phyloP scores from a whole-genome alignment of 306 rosid species.

The Cicer yamashitae region DNA sequence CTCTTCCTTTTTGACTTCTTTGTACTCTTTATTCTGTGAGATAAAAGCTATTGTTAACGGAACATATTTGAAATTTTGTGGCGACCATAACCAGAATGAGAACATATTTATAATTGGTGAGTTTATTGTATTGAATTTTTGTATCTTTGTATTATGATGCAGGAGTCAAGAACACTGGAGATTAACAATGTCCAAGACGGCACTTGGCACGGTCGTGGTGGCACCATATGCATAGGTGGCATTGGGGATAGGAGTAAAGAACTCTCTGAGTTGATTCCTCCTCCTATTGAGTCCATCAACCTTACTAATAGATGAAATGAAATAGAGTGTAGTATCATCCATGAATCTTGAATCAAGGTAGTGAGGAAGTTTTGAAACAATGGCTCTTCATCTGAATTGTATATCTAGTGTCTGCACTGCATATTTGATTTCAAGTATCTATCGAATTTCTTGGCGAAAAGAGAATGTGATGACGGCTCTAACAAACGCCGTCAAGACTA shows the following conservation, averaged over 20 bases:
- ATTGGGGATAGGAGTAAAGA: slow-evolving; percentile 65
- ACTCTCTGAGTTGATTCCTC: slow-evolving; percentile 64
- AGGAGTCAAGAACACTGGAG: slow-evolving; percentile 96
- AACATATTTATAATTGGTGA: background rate
- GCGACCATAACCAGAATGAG: slow-evolving; percentile 15
- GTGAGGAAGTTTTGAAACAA: slow-evolving; percentile 19
- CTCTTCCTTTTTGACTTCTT: slow-evolving; percentile 11
- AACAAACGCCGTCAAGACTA: slow-evolving; percentile 17
- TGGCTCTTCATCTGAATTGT: slow-evolving; percentile 31
- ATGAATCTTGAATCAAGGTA: slow-evolving; percentile 47
- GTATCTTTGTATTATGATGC: slow-evolving; percentile 40
- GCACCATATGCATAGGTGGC: slow-evolving; percentile 76
- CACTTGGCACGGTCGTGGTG: slow-evolving; percentile 97
- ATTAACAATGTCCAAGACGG: slow-evolving; percentile 97
- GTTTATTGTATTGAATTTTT: slow-evolving; percentile 6
- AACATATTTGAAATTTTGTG: slow-evolving; percentile 4
- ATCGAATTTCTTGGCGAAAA: slow-evolving; percentile 21
- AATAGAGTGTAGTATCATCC: slow-evolving; percentile 36
- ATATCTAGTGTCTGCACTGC: slow-evolving; percentile 27
- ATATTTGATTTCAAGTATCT: slow-evolving; percentile 5
- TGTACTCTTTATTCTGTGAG: background rate
- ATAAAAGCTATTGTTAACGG: background rate
- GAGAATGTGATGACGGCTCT: slow-evolving; percentile 17
- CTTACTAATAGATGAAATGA: slow-evolving; percentile 42
- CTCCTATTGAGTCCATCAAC: slow-evolving; percentile 58